These are phyloP conservation scores for Ophiosphaerella narmari DNA, from an alignment of 2,329 filamentous ascomycete genomes.

Conservation along the genomic window DNA sequence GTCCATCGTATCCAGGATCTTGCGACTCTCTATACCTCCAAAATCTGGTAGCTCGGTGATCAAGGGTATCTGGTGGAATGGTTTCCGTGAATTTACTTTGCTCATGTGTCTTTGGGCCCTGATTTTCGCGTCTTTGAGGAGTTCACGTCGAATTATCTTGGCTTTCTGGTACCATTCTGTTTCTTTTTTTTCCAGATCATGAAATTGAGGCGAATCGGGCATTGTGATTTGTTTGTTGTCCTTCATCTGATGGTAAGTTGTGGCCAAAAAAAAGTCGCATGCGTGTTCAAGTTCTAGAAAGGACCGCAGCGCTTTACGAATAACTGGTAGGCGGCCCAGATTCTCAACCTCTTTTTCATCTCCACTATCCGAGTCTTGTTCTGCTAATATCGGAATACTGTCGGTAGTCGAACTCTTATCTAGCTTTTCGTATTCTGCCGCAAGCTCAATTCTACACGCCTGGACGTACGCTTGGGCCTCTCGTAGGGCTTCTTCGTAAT, in stretches of 20 bases:
- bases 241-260: constrained; percentile 83
- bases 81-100: constrained; percentile 45
- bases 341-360: constrained; percentile 47
- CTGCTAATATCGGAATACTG: constrained; percentile 22
- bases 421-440: constrained; percentile 53
- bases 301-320: constrained; percentile 69
- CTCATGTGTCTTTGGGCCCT: constrained; percentile 70
- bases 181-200: constrained; percentile 69
- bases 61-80: constrained; percentile 26
- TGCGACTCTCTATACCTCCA: constrained; percentile 74
- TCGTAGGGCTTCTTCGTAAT: constrained; percentile 65
- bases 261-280: constrained; percentile 82
- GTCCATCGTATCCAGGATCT: constrained; percentile 69
- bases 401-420: constrained; percentile 15
- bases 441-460: constrained; percentile 67
- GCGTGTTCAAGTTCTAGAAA: constrained; percentile 81
- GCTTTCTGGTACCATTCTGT: constrained; percentile 75
- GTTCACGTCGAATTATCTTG: constrained; percentile 76
- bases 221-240: constrained; percentile 66
- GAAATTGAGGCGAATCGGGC: constrained; percentile 65
- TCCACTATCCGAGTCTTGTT: constrained; percentile 41
- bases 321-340: constrained; percentile 57
- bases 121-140: constrained; percentile 63
- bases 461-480: constrained; percentile 57
- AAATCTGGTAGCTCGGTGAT: constrained; percentile 62